Evolutionary conservation across 768 basidiomycete genomes (phyloP).

Genomic region (Rhodotorula toruloides): DNA sequence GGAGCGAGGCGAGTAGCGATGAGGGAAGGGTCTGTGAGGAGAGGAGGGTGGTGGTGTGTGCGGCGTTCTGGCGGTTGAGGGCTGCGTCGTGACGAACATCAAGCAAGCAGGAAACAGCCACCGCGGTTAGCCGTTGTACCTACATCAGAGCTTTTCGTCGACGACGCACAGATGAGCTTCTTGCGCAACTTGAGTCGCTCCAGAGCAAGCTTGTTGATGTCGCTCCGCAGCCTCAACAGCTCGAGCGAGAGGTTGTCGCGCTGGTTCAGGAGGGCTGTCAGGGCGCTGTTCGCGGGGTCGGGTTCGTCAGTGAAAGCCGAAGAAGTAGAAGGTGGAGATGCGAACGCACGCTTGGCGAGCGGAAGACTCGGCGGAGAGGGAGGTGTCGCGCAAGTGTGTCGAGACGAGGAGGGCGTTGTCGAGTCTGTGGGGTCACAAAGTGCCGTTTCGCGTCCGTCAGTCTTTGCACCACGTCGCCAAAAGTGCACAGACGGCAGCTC

Average conservation of each 20-base stretch:
- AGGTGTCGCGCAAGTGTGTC: background rate
- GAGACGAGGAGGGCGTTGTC: slow-evolving; percentile 5
- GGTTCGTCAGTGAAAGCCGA: slow-evolving; percentile 41
- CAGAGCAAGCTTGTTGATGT: accelerated
- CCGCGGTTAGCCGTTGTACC: too few relatives aligned
- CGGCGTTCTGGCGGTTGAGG: background rate
- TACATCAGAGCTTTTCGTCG: too few relatives aligned
- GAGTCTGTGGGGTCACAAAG: background rate
- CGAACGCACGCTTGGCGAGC: slow-evolving; percentile 30
- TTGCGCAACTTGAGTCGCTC: background rate
- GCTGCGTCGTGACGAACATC: background rate
- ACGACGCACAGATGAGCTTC: background rate
- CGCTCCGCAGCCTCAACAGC: background rate
- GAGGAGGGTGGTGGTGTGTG: background rate
- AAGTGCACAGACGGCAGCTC: background rate
- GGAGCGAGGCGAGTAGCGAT: background rate
- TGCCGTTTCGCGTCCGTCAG: too few relatives aligned
- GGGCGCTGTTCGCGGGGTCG: slow-evolving; percentile 52
- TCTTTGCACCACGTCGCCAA: too few relatives aligned
- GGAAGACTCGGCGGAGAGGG: slow-evolving; percentile 34
- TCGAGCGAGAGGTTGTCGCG: slow-evolving; percentile 16
- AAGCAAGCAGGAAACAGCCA: background rate
- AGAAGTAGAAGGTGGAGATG: background rate
- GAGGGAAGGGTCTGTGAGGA: background rate
- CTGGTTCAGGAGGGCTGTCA: background rate